phyloP scores from a whole-genome alignment of 108 stramenopile genomes.

The Parmales sp. region DNA sequence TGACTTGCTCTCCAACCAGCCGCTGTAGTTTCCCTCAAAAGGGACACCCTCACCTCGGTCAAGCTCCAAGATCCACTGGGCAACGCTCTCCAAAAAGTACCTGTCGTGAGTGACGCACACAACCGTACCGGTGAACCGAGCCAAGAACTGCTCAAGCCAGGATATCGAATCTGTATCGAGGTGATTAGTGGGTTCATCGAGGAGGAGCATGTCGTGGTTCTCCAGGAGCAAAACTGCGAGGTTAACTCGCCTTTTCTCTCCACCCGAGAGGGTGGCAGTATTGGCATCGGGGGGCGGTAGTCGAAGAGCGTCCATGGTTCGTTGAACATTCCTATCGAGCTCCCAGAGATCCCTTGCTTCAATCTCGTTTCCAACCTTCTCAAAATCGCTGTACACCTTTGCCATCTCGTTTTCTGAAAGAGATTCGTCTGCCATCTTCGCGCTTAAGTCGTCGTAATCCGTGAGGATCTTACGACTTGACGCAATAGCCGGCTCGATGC shows the following conservation, averaged over 20 bases:
- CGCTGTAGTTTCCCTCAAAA: conserved; percentile 87
- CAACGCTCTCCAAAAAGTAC: conserved; percentile 91
- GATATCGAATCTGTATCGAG: conserved; percentile 63
- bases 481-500: conserved; percentile 61
- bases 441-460: conserved; percentile 57
- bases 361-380: conserved; percentile 57
- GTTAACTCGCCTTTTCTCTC: conserved; percentile 88
- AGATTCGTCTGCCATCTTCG: conserved; percentile 51
- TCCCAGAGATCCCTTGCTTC: conserved; percentile 81
- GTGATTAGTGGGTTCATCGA: conserved; percentile 75
- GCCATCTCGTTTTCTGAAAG: conserved; percentile 37
- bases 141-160: conserved; percentile 82
- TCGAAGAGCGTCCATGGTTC: conserved; percentile 68
- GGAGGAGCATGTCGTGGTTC: conserved; percentile 80
- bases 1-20: conserved; percentile 81
- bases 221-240: conserved; percentile 69
- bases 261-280: conserved; percentile 75
- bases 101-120: conserved; percentile 88
- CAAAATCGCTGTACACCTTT: conserved; percentile 44
- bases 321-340: conserved; percentile 60
- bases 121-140: conserved; percentile 84
- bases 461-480: conserved; percentile 58
- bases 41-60: conserved; percentile 87
- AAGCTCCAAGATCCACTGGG: conserved; percentile 89
- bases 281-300: conserved; percentile 66